Evolutionary conservation across 2,329 filamentous ascomycete species (phyloP).

Genomic region (Sclerotinia spermophila): DNA sequence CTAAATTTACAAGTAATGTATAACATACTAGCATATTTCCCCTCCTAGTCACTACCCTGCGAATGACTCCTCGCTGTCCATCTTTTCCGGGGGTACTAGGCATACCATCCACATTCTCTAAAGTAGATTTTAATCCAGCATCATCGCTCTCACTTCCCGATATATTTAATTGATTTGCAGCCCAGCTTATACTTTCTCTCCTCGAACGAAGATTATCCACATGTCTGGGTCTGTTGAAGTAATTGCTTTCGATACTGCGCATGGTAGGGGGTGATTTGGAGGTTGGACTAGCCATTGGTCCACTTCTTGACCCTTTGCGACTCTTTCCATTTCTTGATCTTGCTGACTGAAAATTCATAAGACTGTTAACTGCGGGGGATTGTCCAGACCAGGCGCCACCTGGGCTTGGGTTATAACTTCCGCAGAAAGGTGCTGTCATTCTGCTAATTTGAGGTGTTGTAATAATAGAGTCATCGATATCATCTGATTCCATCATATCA

Average conservation of each 20-base stretch:
- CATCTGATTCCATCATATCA: conserved; percentile 66
- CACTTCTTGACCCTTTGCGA: conserved; percentile 65
- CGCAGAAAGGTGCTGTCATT: conserved; percentile 46
- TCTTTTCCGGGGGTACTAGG: conserved; percentile 47
- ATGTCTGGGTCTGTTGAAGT: conserved; percentile 50
- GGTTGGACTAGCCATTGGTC: conserved; percentile 63
- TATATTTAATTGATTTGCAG: conserved; percentile 83
- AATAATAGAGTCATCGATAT: conserved; percentile 73
- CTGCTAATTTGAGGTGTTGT: conserved; percentile 77
- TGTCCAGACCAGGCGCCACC: conserved; percentile 61
- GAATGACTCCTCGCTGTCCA: conserved; percentile 70
- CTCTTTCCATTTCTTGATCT: conserved; percentile 57
- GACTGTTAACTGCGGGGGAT: conserved; percentile 69
- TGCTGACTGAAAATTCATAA: conserved; percentile 73
- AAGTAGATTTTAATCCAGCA: conserved; percentile 48
- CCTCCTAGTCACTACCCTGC: conserved; percentile 77
- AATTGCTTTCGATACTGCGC: conserved; percentile 41
- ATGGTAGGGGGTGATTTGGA: conserved; percentile 73
- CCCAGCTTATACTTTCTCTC: conserved; percentile 85
- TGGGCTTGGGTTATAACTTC: conserved; percentile 45
- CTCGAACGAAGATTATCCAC: conserved; percentile 54
- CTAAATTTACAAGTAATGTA: background rate
- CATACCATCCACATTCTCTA: conserved; percentile 40
- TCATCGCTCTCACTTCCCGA: conserved; percentile 78
- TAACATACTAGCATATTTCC: conserved; percentile 78